Conservation (phyloP, 192 early-diverging fungal species). For the Radiomyces spectabilis region DNA sequence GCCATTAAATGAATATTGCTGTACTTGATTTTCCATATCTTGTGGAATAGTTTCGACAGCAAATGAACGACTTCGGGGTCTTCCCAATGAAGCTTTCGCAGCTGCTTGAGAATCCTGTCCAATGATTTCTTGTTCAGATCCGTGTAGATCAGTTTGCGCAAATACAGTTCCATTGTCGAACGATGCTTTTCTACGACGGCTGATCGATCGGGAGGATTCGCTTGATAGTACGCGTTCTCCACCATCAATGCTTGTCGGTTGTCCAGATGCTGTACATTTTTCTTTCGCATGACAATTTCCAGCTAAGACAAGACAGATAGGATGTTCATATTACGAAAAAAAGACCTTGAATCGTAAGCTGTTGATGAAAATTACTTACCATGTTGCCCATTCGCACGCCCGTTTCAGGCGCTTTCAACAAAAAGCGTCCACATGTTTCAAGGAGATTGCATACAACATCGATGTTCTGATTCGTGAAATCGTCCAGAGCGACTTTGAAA, state of each 20-base stretch:
- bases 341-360: too few species aligned
- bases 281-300: slow-evolving; percentile 90
- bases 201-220: slow-evolving; percentile 72
- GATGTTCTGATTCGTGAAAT: slow-evolving; percentile 77
- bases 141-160: slow-evolving; percentile 82
- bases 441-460: slow-evolving; percentile 79
- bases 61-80: slow-evolving; percentile 50
- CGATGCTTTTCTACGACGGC: slow-evolving; percentile 61
- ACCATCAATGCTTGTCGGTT: slow-evolving; percentile 79
- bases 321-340: neutral
- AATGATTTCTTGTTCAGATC: slow-evolving; percentile 70
- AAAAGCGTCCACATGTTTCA: slow-evolving; percentile 85
- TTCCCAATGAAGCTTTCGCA: slow-evolving; percentile 88
- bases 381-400: slow-evolving; percentile 57
- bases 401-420: slow-evolving; percentile 74
- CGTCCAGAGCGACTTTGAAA: slow-evolving; percentile 79
- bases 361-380: slow-evolving; percentile 28
- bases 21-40: slow-evolving; percentile 92
- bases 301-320: slow-evolving; percentile 35
- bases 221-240: slow-evolving; percentile 89
- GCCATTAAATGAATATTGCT: slow-evolving; percentile 80
- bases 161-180: slow-evolving; percentile 77
- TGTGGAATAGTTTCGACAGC: slow-evolving; percentile 73
- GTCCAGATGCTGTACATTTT: slow-evolving; percentile 78
- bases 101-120: slow-evolving; percentile 53